A percentile compares a stretch with the other conserved stretches of the same genome.
Evolutionary conservation across 176 grass and related monocot genomes (phyloP).

Genomic region (Pontederia crassipes): DNA sequence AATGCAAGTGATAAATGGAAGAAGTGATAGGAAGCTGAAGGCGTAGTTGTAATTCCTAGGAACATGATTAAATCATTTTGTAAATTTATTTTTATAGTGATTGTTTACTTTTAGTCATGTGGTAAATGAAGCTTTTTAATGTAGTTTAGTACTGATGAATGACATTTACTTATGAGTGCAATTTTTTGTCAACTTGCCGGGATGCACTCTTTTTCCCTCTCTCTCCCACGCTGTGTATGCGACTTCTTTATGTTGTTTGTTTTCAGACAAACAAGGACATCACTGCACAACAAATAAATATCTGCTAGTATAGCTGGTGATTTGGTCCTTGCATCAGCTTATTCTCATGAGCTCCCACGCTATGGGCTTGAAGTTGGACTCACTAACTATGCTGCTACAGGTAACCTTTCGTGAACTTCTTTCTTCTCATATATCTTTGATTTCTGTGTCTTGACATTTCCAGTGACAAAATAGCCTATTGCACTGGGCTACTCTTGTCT

Average conservation of each 20-base stretch:
- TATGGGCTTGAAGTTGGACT: constrained; percentile 64
- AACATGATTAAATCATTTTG: too few species aligned
- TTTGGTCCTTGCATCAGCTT: constrained; percentile 45
- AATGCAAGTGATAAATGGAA: too few species aligned
- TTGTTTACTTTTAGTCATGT: too few species aligned
- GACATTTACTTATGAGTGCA: too few species aligned
- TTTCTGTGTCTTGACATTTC: neutral
- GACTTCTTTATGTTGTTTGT: neutral
- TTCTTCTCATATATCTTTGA: neutral
- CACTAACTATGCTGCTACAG: constrained; percentile 61
- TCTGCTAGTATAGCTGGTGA: constrained; percentile 59
- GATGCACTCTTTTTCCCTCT: too few species aligned
- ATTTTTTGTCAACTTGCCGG: too few species aligned
- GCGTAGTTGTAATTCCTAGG: too few species aligned
- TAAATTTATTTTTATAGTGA: too few species aligned
- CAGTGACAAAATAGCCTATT: constrained; percentile 28
- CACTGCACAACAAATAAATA: constrained; percentile 33
- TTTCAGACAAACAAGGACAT: constrained; percentile 53
- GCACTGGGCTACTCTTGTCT: constrained; percentile 61
- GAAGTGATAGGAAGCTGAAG: too few species aligned
- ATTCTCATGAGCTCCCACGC: constrained; percentile 47
- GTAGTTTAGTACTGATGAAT: too few species aligned
- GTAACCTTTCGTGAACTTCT: constrained; percentile 5
- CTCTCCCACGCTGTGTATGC: too few species aligned
- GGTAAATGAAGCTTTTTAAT: too few species aligned